Conservation (phyloP, 805 yeast species). For the Cyberlindnera subsufficiens region DNA sequence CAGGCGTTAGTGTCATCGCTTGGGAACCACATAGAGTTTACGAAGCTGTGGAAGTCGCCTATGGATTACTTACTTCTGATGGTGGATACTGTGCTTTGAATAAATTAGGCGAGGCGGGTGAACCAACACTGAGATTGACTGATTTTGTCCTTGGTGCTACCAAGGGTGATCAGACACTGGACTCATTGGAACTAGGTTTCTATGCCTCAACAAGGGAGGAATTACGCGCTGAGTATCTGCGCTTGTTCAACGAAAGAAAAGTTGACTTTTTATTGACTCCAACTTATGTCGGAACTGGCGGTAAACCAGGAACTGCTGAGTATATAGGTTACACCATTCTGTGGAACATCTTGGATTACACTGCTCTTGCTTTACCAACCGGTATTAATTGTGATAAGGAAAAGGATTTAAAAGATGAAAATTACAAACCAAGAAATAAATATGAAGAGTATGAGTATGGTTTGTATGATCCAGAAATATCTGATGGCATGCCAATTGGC, state of each 20-base stretch:
- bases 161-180: conserved; percentile 42
- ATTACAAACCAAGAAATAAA: conserved; percentile 9
- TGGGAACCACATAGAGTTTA: conserved; percentile 12
- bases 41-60: not conserved
- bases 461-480: conserved; percentile 40
- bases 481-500: conserved; percentile 48
- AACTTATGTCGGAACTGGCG: conserved; percentile 65
- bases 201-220: conserved; percentile 50
- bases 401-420: conserved; percentile 34
- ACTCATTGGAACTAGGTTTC: conserved; percentile 48
- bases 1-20: conserved; percentile 39
- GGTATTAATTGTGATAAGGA: conserved; percentile 30
- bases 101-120: conserved; percentile 6
- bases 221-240: conserved; percentile 50
- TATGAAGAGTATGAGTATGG: conserved; percentile 14
- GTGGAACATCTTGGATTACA: conserved; percentile 67
- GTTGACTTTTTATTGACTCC: conserved; percentile 67
- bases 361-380: conserved; percentile 50
- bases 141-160: conserved; percentile 56
- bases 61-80: conserved; percentile 6
- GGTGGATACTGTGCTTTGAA: conserved; percentile 3
- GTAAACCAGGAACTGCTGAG: conserved; percentile 52
- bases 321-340: conserved; percentile 79
- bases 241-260: conserved; percentile 43
- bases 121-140: conserved; percentile 32